Base-by-base conservation (phyloP, 805 yeast genomes). In the Candida silvatica region DNA sequence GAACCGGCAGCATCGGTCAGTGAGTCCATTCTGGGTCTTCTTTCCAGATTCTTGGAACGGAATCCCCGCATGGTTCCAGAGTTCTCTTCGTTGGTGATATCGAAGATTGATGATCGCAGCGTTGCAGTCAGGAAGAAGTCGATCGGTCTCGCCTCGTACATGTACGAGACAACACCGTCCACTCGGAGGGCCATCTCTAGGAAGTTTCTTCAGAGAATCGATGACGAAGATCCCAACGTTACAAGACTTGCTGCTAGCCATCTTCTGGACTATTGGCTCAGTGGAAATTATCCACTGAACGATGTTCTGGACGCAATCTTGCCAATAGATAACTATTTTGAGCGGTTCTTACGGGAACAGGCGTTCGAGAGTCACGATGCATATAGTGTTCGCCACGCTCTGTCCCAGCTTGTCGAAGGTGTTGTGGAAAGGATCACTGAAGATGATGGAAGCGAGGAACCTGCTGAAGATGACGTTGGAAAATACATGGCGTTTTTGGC, bases 1-100 rank as follows among this genome's bases (percentile, higher is more conserved):
- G 90, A 81, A 41, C 48, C 68, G 0, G 81, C 86, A 2, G 75
- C 94, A 0, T 67, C 78, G 27, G 90, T 85, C 0, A 67, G 86
- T 38, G 87, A 80, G 46, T 84, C 94, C 0, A 79, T 79, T 2
- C 58, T 86, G 20, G 92, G 83, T 29, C 62, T 86, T 27, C 55
- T 86, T 18, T 66, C 68, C 8, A 65, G 62, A 34, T 72, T 67
- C 36, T 48, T 77, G 27, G 46, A 57, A 3, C 44, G 60, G 2
- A 64, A 64, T 33, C 71, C 74, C 0, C 66, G 61, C 3, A 49
- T 67, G 20, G 60, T 71, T 16, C 63, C 64, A 2, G 67, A 66
- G 19, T 77, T 71, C 42, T 73, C 73, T 47, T 56, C 51, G 6
- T 58, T 70, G 14, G 56, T 81, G 6, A 61, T 75, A 29, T 69